Base-by-base conservation (phyloP, 2,329 filamentous ascomycete species). In the Xylaria sp. region DNA sequence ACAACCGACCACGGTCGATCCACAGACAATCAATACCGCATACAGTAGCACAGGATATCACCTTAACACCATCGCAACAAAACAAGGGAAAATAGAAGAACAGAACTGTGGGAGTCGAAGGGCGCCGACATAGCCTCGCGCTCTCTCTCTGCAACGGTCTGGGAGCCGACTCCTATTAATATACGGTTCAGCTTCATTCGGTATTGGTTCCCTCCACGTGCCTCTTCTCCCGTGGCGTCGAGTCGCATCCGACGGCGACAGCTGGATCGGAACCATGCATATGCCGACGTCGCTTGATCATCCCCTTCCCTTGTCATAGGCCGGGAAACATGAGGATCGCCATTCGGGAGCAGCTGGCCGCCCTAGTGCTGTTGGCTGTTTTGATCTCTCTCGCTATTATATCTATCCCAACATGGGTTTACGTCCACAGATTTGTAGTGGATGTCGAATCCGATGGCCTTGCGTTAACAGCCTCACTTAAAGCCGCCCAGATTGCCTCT, bases 311-410 rank as follows among this genome's bases (percentile, higher is more conserved):
- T 53, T 29, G 54, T 69, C 69, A 71, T 79, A 79, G 75, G 72
- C 76, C 65, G 73, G 72, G 73, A 59, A 75, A 57, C 74, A 95
- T 97, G 92, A 89, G 93, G 79, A 88, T 97, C 78, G 90, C 92
- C 65, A 97, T 97, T 75, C 88, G 93, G 72, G 90, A 94, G 81
- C 94, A 97, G 86, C 86, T 97, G 73, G 92, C 89, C 72, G 85
- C 90, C 78, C 85, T 97, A 70, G 92, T 97, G 74, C 83, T 96
- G 71, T 76, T 93, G 66, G 88, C 91, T 66, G 89, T 93, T 55
- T 86, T 96, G 64, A 81, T 92, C 64, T 90, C 90, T 61, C 86
- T 97, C 68, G 88, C 90, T 62, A 89, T 97, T 68, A 86, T 97
- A 68, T 89, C 93, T 17, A 87, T 97, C 69, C 92, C 94, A 73